These are phyloP conservation scores for Botrytis medusae DNA, from an alignment of 2,329 filamentous ascomycete species.

Conservation along the genomic window DNA sequence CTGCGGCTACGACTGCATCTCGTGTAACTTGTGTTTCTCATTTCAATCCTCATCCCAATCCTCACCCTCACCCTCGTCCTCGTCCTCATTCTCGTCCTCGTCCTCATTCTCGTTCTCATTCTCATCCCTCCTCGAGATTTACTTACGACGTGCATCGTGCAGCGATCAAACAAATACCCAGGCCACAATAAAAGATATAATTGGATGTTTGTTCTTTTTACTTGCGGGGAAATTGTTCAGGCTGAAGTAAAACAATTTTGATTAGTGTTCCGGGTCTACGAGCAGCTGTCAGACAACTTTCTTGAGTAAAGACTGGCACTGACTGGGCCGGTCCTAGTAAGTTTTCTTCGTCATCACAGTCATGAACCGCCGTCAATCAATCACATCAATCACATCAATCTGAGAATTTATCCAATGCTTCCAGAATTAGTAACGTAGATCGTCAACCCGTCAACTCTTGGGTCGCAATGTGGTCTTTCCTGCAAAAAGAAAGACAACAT, in stretches of 20 bases:
- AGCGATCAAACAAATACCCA: neutral
- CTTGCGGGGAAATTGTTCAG: slow-evolving; percentile 8
- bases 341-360: neutral
- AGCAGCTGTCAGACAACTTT: neutral
- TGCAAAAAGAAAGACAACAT: neutral
- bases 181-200: neutral
- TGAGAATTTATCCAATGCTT: neutral
- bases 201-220: neutral
- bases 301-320: neutral
- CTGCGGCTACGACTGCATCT: neutral
- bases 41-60: too few relatives aligned
- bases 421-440: slow-evolving; percentile 9
- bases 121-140: too few relatives aligned
- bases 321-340: neutral
- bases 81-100: too few relatives aligned
- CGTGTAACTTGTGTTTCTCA: neutral
- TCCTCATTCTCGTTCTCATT: neutral
- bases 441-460: neutral
- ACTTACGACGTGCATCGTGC: neutral
- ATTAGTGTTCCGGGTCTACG: neutral
- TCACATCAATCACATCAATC: neutral
- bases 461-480: neutral
- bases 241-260: neutral
- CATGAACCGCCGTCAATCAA: neutral
- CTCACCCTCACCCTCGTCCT: too few relatives aligned